phyloP scores from a whole-genome alignment of 495 filamentous ascomycete genomes.

The Penicillium steckii region DNA sequence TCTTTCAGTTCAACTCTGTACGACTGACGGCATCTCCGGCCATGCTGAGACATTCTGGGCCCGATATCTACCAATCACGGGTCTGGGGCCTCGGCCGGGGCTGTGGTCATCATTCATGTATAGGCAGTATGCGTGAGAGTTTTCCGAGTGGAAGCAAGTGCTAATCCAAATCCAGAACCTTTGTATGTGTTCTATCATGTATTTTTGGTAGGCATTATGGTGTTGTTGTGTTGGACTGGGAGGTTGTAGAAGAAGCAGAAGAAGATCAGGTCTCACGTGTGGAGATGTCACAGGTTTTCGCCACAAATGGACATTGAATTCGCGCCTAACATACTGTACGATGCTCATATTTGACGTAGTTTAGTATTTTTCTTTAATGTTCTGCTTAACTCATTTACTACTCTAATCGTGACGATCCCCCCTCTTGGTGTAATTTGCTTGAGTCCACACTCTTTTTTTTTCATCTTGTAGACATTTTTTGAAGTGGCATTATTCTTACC shows the following conservation, averaged over 20 bases:
- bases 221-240: neutral
- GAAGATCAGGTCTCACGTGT: constrained; percentile 7
- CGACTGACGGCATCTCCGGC: constrained; percentile 1
- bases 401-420: neutral
- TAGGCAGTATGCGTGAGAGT: neutral
- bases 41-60: constrained; percentile 5
- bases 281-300: constrained; percentile 8
- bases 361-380: neutral
- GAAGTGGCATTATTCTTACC: constrained; percentile 34
- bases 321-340: neutral
- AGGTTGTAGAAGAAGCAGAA: neutral
- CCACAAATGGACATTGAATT: constrained; percentile 4
- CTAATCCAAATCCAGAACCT: neutral
- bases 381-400: neutral
- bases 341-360: neutral
- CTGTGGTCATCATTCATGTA: constrained; percentile 8
- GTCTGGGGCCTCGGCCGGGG: neutral
- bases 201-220: neutral
- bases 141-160: neutral
- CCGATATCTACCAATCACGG: constrained; percentile 2
- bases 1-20: neutral
- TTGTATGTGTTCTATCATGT: neutral
- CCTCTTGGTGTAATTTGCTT: neutral
- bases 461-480: constrained; percentile 28
- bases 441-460: constrained; percentile 6